Evolutionary conservation across 2,329 filamentous ascomycete genomes (phyloP).

Genomic region (Sarocladium oryzae): DNA sequence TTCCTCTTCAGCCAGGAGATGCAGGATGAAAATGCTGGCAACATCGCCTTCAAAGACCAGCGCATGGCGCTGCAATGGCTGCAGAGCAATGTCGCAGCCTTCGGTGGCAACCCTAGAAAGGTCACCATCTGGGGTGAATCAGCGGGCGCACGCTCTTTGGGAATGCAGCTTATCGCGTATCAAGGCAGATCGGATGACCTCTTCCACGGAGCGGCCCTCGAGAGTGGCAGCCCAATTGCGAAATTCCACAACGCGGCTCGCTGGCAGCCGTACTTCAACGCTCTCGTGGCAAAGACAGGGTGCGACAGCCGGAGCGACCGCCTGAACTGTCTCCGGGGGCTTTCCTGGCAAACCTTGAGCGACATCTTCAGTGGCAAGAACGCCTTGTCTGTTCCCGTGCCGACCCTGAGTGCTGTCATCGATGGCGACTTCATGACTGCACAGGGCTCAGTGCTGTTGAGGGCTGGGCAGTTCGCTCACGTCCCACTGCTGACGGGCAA

Average conservation of each 20-base stretch:
- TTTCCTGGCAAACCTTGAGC: conserved; percentile 20
- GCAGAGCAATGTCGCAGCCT: conserved; percentile 44
- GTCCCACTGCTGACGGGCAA: conserved; percentile 55
- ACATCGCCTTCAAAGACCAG: conserved; percentile 45
- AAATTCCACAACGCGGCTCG: conserved; percentile 32
- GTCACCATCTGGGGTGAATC: conserved; percentile 44
- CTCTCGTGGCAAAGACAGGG: conserved; percentile 12
- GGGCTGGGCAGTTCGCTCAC: conserved; percentile 50
- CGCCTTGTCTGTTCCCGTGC: conserved; percentile 12
- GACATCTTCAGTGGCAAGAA: conserved; percentile 17
- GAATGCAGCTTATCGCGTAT: conserved; percentile 47
- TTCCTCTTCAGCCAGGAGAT: conserved; percentile 43
- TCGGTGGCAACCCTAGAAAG: conserved; percentile 38
- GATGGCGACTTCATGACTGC: conserved; percentile 30
- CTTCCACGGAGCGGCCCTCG: conserved; percentile 46
- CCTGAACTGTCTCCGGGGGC: conserved; percentile 19
- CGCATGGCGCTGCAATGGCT: conserved; percentile 43
- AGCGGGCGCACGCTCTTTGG: conserved; percentile 34
- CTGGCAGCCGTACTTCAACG: conserved; percentile 19
- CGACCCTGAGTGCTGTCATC: conserved; percentile 16
- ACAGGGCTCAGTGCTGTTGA: conserved; percentile 42
- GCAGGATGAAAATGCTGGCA: conserved; percentile 34
- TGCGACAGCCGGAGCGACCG: conserved; percentile 15
- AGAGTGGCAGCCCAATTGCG: conserved; percentile 37
- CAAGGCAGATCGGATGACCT: conserved; percentile 48